These are phyloP conservation scores for Arachis stenosperma DNA, from an alignment of 306 rosid genomes.

Conservation along the genomic window DNA sequence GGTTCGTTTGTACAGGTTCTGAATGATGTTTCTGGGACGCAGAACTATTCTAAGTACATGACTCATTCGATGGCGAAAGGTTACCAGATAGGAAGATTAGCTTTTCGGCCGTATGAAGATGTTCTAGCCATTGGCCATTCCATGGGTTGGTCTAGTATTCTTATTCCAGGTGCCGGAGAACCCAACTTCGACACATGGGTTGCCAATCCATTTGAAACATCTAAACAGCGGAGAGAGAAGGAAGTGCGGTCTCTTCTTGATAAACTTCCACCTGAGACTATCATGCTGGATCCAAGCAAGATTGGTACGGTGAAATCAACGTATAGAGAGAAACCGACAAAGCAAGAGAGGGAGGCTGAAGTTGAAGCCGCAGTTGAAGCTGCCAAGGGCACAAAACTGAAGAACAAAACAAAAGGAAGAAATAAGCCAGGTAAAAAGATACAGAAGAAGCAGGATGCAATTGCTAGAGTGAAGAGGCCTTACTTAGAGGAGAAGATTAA, in stretches of 20 bases:
- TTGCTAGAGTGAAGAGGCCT: constrained; percentile 73
- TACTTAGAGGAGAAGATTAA: constrained; percentile 63
- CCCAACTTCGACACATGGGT: constrained; percentile 90
- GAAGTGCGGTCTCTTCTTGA: constrained; percentile 74
- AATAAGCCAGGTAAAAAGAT: constrained; percentile 66
- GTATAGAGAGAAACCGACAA: constrained; percentile 49
- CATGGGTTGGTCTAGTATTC: constrained; percentile 91
- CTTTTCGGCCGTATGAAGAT: constrained; percentile 90
- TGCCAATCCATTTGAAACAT: constrained; percentile 86
- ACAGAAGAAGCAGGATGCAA: constrained; percentile 63
- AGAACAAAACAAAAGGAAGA: constrained; percentile 91
- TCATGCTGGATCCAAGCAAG: constrained; percentile 74
- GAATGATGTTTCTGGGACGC: constrained; percentile 59
- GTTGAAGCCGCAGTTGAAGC: constrained; percentile 72
- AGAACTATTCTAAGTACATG: constrained; percentile 74
- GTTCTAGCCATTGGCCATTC: constrained; percentile 88
- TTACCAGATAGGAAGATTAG: constrained; percentile 65
- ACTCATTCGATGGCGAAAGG: constrained; percentile 84
- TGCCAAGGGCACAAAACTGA: constrained; percentile 57
- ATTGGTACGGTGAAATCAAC: constrained; percentile 64
- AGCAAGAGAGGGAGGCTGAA: constrained; percentile 64
- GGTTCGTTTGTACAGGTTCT: constrained; percentile 63
- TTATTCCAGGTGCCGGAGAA: constrained; percentile 94
- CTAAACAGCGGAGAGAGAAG: constrained; percentile 82
- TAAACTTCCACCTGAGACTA: constrained; percentile 86